Evolutionary conservation across 2,329 filamentous ascomycete species (phyloP).

Genomic region (Aureobasidium vineae): DNA sequence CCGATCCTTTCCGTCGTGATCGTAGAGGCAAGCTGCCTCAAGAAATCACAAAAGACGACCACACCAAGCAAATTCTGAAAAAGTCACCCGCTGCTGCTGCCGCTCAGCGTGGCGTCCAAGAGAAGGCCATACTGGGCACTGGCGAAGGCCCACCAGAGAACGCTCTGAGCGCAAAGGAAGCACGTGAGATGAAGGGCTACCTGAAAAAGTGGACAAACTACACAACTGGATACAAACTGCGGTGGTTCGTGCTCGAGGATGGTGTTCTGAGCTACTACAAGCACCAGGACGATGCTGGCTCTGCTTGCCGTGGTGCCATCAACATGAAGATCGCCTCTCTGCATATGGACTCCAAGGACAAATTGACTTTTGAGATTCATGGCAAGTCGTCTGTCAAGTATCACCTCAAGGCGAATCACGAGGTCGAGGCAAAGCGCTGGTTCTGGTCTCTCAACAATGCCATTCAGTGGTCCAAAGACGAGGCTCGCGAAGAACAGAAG

Average conservation of each 20-base stretch:
- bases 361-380: constrained; percentile 95
- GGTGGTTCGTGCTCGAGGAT: constrained; percentile 98
- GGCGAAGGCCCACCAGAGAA: constrained; percentile 46
- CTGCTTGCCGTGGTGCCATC: constrained; percentile 93
- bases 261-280: constrained; percentile 99
- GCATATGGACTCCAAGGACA: constrained; percentile 95
- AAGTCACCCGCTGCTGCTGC: constrained; percentile 91
- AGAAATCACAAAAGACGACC: constrained; percentile 93
- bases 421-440: constrained; percentile 97
- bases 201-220: constrained; percentile 99
- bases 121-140: constrained; percentile 79
- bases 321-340: constrained; percentile 97
- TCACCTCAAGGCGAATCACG: constrained; percentile 94
- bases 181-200: constrained; percentile 96
- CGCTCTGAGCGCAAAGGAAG: constrained; percentile 72
- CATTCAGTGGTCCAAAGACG: constrained; percentile 97
- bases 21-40: constrained; percentile 94
- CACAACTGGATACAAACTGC: constrained; percentile 90
- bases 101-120: constrained; percentile 92
- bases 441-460: constrained; percentile 99
- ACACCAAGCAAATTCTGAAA: constrained; percentile 83
- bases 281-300: constrained; percentile 95
- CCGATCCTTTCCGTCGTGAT: constrained; percentile 92
- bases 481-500: constrained; percentile 84
- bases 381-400: constrained; percentile 99